Evolutionary conservation across 108 stramenopile species (phyloP), one percentile per base, ranked within the genome.

Genomic region (Hondaea fermentalgiana): DNA sequence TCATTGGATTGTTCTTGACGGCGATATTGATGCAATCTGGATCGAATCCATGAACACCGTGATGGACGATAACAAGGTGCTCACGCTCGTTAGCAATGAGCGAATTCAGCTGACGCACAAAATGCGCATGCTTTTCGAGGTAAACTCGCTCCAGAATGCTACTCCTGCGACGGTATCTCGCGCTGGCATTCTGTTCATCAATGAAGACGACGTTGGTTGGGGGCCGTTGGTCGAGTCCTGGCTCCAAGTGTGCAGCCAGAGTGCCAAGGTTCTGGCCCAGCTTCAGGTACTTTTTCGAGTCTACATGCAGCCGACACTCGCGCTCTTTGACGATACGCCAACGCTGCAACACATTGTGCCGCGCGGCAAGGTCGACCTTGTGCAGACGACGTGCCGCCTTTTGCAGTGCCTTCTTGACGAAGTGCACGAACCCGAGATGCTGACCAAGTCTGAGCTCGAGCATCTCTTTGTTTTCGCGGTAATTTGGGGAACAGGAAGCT

Each of bases 41-140:
- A 94, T 94, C 88, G 94, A 94, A 60, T 91, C 90, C 28, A 94
- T 94, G 93, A 94, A 94, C 91, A 92, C 93, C 17, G 94, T 94
- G 25, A 94, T 94, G 94, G 94, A 94, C 91, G 94, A 94, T 90
- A 94, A 94, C 93, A 92, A 91, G 89, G 91, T 94, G 90, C 91
- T 94, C 19, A 94, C 94, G 4, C 88, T 94, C 21, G 93, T 93
- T 14, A 90, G 89, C 19, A 94, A 94, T 87, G 94, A 94, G 87
- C 92, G 94, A 5, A 94, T 94, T 49, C 94, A 93, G 5, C 72
- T 94, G n/a, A 91, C 89, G 29, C 58, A 87, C 28, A 42, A 93
- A 72, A 94, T 94, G 94, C 90, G 93, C 42, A 92, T 94, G 93
- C 88, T 94, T 21, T 94, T 94, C 55, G 94, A 94, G 64, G 92